Conservation (phyloP, 495 filamentous ascomycete species). For the Penicillium dipodomyicola region DNA sequence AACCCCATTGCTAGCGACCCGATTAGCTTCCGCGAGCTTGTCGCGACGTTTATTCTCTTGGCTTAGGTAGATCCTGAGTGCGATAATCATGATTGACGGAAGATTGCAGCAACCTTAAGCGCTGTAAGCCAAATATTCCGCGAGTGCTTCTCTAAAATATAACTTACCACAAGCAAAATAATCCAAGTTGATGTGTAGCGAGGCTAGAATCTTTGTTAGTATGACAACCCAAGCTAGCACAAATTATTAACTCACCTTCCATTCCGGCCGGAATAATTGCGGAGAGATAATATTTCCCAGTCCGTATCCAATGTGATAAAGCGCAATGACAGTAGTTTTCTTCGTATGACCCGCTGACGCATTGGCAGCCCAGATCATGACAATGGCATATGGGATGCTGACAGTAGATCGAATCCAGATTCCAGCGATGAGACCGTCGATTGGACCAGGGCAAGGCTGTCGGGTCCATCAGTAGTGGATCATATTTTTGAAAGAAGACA, state of each 20-base stretch:
- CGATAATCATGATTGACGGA: constrained; percentile 27
- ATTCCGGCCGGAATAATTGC: constrained; percentile 34
- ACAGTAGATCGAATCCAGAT: constrained; percentile 39
- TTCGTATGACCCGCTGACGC: constrained; percentile 41
- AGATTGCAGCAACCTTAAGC: constrained; percentile 30
- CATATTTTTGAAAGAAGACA: background rate
- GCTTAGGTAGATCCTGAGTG: constrained; percentile 26
- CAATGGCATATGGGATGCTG: constrained; percentile 40
- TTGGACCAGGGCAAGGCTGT: constrained; percentile 36
- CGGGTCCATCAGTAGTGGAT: background rate
- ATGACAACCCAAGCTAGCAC: background rate
- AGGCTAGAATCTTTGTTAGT: constrained; percentile 19
- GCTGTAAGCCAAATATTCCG: background rate
- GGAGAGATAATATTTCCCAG: constrained; percentile 38
- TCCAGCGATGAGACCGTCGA: constrained; percentile 34
- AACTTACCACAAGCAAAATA: constrained; percentile 39
- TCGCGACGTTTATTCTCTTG: constrained; percentile 39
- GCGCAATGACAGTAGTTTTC: constrained; percentile 34
- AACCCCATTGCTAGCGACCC: constrained; percentile 29
- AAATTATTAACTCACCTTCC: constrained; percentile 20
- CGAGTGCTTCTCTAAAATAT: background rate
- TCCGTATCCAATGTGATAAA: constrained; percentile 41
- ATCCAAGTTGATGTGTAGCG: constrained; percentile 40
- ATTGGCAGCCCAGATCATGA: constrained; percentile 40
- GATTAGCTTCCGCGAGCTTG: constrained; percentile 18